Base-by-base conservation (phyloP, 129 eudicot species). In the Lactuca saligna region DNA sequence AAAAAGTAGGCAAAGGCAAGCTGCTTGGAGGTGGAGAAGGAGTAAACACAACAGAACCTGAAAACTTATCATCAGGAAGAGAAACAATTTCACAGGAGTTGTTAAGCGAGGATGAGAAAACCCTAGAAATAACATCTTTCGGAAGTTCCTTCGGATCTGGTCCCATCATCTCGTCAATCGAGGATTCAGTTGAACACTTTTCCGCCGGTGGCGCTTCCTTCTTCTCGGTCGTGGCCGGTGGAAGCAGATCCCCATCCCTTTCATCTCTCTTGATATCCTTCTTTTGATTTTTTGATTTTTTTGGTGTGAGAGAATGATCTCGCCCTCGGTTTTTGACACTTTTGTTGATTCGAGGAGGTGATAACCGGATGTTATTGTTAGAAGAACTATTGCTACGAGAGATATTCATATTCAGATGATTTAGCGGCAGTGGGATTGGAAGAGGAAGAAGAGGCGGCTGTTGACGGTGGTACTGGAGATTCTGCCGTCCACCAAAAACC, bases 11-110 rank as follows among this genome's bases (percentile, higher is more conserved):
- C 88, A 91, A 74, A 56, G 97, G 97, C 90, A 91, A 78, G 78
- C 97, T 87, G 72, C 97, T 91, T 9, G 97, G 97, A 17, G 97
- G 95, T n/a, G 97, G 97, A 69, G 97, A 87, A 7, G 80, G 68
- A 4, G 79, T 71, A 48, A 78, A 78, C 49, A 78, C 81, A 46
- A 72, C 69, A 2, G 91, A 79, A 41, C 89, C 86, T 44, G 88
- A 80, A 68, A 78, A 85, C 78, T 62, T 39, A 4, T 71, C 86
- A 33, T 61, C 61, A 49, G 61, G 39, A 42, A 34, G 44, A 68
- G 20, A 49, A 59, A 66, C 58, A 66, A 42, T n/a, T 37, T 62
- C 67, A 20, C 34, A 6, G 5, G 17, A 54, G 50, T 41, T 59
- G 63, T 7, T 56, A 37, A 29, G 62, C 37, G 70, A 35, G 7